These are phyloP conservation scores for Amphirosellinia nigrospora DNA, from an alignment of 495 filamentous ascomycete species.

Conservation along the genomic window DNA sequence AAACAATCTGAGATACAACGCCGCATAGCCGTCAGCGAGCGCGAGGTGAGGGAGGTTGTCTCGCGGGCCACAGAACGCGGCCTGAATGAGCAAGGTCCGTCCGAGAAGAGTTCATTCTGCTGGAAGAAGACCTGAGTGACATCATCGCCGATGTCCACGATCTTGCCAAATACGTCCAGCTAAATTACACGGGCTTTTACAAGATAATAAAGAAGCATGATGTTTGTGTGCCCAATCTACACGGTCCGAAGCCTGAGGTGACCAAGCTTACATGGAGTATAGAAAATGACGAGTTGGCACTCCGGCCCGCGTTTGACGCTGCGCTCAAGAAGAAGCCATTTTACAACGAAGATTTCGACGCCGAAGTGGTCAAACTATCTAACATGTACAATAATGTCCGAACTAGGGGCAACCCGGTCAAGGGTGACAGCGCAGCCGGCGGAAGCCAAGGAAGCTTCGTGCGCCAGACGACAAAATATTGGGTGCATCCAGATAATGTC, in stretches of 20 bases:
- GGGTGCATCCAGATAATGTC: slow-evolving; percentile 98
- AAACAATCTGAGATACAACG: slow-evolving; percentile 93
- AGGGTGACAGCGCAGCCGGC: slow-evolving; percentile 89
- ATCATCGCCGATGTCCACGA: slow-evolving; percentile 99
- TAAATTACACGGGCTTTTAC: slow-evolving; percentile 99
- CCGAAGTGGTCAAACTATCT: slow-evolving; percentile 92
- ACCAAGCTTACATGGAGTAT: slow-evolving; percentile 34
- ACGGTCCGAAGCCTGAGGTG: not conserved
- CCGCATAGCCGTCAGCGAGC: slow-evolving; percentile 83
- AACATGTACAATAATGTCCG: slow-evolving; percentile 94
- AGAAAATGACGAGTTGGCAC: slow-evolving; percentile 96
- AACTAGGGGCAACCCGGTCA: slow-evolving; percentile 88
- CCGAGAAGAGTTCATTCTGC: slow-evolving; percentile 89
- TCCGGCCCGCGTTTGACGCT: slow-evolving; percentile 92
- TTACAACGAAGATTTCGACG: slow-evolving; percentile 98
- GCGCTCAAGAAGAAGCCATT: slow-evolving; percentile 95
- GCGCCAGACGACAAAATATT: slow-evolving; percentile 98
- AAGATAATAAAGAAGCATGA: slow-evolving; percentile 99
- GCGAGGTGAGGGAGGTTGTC: slow-evolving; percentile 88
- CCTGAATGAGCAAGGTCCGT: slow-evolving; percentile 62
- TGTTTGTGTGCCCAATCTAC: slow-evolving; percentile 57
- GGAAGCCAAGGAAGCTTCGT: slow-evolving; percentile 95
- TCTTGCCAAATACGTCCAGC: slow-evolving; percentile 94
- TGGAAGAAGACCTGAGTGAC: slow-evolving; percentile 95
- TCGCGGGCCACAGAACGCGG: slow-evolving; percentile 67